Conservation (phyloP, 73 alveolate genomes). For the Breviolum minutum region DNA sequence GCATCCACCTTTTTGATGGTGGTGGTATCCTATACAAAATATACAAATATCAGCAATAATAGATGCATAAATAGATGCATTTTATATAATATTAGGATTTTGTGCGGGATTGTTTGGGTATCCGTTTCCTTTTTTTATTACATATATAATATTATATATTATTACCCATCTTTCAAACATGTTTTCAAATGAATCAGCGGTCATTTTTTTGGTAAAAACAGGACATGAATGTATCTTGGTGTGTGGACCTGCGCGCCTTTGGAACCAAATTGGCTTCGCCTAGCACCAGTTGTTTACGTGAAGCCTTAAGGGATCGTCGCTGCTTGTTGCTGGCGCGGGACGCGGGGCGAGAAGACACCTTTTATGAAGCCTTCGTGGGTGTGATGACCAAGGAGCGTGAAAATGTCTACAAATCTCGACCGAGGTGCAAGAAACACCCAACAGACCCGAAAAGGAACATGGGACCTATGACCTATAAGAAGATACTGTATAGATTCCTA, state of each 20-base stretch:
- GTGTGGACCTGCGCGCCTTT: constrained; percentile 32
- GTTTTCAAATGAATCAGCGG: neutral
- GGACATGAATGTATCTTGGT: constrained; percentile 18
- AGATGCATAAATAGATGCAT: too few species aligned
- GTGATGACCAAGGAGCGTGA: constrained; percentile 14
- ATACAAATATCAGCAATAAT: too few species aligned
- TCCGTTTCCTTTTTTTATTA: too few species aligned
- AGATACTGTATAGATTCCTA: neutral
- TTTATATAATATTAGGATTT: too few species aligned
- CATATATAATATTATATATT: too few species aligned
- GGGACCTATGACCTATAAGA: neutral
- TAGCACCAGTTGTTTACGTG: neutral
- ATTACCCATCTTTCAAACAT: neutral
- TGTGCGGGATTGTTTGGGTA: too few species aligned
- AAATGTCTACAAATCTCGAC: constrained; percentile 16
- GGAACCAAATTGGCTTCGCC: constrained; percentile 3
- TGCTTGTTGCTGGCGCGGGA: constrained; percentile 13
- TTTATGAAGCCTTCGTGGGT: neutral
- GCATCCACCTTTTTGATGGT: neutral
- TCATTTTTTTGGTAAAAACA: neutral
- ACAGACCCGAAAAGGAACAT: neutral
- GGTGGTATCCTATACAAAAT: neutral
- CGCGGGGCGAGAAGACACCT: neutral
- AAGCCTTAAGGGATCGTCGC: neutral
- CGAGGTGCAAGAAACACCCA: neutral